Evolutionary conservation across 2,329 filamentous ascomycete genomes (phyloP), one percentile per base, ranked within the genome.

Genomic region (Aspergillus sp.): DNA sequence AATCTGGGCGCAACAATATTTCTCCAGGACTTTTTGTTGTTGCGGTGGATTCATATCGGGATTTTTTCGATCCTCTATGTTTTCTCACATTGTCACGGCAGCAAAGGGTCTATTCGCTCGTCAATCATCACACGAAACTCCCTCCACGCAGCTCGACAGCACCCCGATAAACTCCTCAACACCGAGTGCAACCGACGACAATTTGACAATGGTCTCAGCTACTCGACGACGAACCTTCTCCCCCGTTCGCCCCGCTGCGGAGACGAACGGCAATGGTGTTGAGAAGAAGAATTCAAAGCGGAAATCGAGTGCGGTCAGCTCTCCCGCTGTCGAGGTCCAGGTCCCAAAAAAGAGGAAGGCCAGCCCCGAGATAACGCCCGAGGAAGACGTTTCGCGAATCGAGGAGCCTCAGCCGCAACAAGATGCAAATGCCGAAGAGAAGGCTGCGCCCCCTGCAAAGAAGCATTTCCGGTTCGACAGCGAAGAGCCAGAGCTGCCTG

Each of bases 381-480:
- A 55, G 23, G 55, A 20, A 16, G 52, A 55, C 23, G 55, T 59
- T 14, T 49, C 47, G 14, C 38, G 52, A 11, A 55, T 36, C 31
- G 52, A 54, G 14, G 34, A 52, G 4, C 38, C 49, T 40, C 34
- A 49, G 13, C 17, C 38, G 17, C 16, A 25, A 32, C 50, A 60
- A 23, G 46, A 56, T 23, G 43, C 53, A 17, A 42, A 23, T 11
- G 43, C 54, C 10, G 54, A 60, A 29, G 55, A 61, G 16, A 49
- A 52, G 43, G 29, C 56, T 42, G 57, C 46, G 6, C 55, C 62
- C 4, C 5, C 50, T 14, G 32, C 45, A 17, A 61, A 60, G 58
- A 66, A 59, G 29, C 71, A 74, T 49, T 63, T 75, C 36, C 67
- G 72, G 47, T 76, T 76, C 49, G 73, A 61, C 31, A 75, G 71